Evolutionary conservation across 331 rosid species (phyloP), one percentile per base, ranked within the genome.

Genomic region (Pyrus hybrid): DNA sequence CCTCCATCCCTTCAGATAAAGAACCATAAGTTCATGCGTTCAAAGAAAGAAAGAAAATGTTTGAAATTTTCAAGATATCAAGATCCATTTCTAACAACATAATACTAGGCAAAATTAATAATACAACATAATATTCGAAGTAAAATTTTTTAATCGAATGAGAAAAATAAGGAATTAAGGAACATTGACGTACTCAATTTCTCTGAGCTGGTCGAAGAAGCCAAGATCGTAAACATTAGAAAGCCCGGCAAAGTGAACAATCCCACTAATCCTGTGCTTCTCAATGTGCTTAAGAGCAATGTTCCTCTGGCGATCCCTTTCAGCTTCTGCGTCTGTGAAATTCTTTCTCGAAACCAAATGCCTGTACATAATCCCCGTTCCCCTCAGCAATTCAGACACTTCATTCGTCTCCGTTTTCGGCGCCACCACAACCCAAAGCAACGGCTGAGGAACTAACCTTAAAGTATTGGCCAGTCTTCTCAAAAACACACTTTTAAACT

Each of bases 171-270:
- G 28, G 21, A 32, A 25, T 16, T 32, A 35, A 79, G 41, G 76
- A 67, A 60, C 32, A 79, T 9, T 58, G 10, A 8, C 89, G 68
- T 91, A 94, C 98, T 91, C 92, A 37, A 91, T 90, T 73, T 90
- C 87, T 75, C 97, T 84, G 82, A 94, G 96, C 63, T 91, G 92
- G 33, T 90, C 76, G 82, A 94, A 94, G 89, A 94, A 94, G 63
- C 71, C 86, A 58, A 94, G 96, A 81, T 91, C 97, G 70, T 94
- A 91, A 22, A 88, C 91, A 76, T 91, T 94, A 65, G 91, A 86
- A 49, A 90, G 92, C 16, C 90, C 97, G 25, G 98, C 98, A 79
- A 94, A 91, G 72, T 94, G 98, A 11, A 94, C 96, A 23, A 94
- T 94, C 80, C 98, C 97, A 47, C 86, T 83, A 4, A 94, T 89